Conservation (phyloP, 1,284 basidiomycete species). For the Ustilago hordei region DNA sequence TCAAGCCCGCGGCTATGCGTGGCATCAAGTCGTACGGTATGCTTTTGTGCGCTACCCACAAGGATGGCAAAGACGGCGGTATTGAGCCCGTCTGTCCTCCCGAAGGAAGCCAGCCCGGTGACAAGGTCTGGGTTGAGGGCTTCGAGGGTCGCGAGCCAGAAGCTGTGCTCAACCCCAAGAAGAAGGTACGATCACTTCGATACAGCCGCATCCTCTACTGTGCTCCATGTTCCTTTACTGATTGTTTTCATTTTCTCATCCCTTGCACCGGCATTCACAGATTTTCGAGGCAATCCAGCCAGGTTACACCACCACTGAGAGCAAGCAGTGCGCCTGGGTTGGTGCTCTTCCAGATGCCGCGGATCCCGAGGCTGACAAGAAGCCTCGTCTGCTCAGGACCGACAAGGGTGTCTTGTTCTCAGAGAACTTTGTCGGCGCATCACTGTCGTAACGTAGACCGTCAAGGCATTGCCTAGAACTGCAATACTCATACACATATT, state of each 20-base stretch:
- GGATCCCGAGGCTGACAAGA: slow-evolving; percentile 64
- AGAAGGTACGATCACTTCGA: slow-evolving; percentile 56
- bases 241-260: neutral
- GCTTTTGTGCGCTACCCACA: slow-evolving; percentile 66
- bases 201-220: neutral
- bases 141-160: slow-evolving; percentile 65
- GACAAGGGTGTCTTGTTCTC: slow-evolving; percentile 58
- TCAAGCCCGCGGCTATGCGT: slow-evolving; percentile 68
- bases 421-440: slow-evolving; percentile 61
- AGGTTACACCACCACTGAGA: slow-evolving; percentile 60
- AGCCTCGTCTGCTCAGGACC: slow-evolving; percentile 60
- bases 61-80: slow-evolving; percentile 66
- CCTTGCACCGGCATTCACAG: slow-evolving; percentile 20
- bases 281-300: slow-evolving; percentile 70
- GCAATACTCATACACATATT: slow-evolving; percentile 4
- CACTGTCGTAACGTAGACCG: slow-evolving; percentile 47
- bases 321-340: slow-evolving; percentile 62
- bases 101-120: slow-evolving; percentile 61
- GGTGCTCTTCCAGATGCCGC: slow-evolving; percentile 59
- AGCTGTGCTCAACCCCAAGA: slow-evolving; percentile 68
- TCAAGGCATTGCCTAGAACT: neutral
- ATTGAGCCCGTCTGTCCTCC: slow-evolving; percentile 67
- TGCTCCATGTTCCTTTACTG: neutral
- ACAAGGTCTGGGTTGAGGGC: slow-evolving; percentile 67
- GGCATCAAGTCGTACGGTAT: slow-evolving; percentile 69